These are phyloP conservation scores for Debaryomyces coudertii DNA, from an alignment of 1,139 yeast genomes.

Conservation along the genomic window DNA sequence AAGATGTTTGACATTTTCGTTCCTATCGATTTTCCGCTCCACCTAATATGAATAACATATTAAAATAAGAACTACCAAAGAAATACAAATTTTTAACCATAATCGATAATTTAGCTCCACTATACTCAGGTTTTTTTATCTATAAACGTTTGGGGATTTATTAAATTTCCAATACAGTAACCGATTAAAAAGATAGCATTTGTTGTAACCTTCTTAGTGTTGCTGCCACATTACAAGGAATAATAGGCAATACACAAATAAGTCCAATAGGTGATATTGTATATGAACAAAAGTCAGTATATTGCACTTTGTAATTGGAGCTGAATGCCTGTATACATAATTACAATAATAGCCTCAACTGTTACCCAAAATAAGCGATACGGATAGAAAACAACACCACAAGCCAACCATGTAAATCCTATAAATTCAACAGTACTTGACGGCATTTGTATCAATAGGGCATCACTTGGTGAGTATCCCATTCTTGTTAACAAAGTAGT, in stretches of 20 bases:
- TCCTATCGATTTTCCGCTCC: conserved; percentile 13
- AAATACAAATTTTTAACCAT: conserved; percentile 32
- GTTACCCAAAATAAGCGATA: conserved; percentile 41
- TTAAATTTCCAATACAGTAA: conserved; percentile 67
- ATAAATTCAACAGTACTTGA: conserved; percentile 42
- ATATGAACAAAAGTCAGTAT: conserved; percentile 31
- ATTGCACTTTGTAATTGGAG: conserved; percentile 34
- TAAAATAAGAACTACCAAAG: conserved; percentile 8
- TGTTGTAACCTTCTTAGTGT: conserved; percentile 64
- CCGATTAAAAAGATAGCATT: conserved; percentile 64
- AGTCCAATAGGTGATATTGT: conserved; percentile 41
- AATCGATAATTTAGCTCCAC: conserved; percentile 47
- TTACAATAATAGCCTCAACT: conserved; percentile 37
- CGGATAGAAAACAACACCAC: conserved; percentile 34
- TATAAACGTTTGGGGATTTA: conserved; percentile 72
- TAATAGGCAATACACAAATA: conserved; percentile 50
- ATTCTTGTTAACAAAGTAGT: conserved; percentile 46
- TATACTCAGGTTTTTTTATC: conserved; percentile 52
- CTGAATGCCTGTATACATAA: conserved; percentile 54
- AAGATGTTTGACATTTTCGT: conserved; percentile 8
- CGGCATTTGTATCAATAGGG: conserved; percentile 40
- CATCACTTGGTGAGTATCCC: conserved; percentile 36
- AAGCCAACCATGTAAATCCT: conserved; percentile 46
- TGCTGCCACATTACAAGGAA: conserved; percentile 66
- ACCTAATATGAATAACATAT: conserved; percentile 7